Evolutionary conservation across 208 protist genomes (phyloP).

Genomic region (Polymyxa betae): DNA sequence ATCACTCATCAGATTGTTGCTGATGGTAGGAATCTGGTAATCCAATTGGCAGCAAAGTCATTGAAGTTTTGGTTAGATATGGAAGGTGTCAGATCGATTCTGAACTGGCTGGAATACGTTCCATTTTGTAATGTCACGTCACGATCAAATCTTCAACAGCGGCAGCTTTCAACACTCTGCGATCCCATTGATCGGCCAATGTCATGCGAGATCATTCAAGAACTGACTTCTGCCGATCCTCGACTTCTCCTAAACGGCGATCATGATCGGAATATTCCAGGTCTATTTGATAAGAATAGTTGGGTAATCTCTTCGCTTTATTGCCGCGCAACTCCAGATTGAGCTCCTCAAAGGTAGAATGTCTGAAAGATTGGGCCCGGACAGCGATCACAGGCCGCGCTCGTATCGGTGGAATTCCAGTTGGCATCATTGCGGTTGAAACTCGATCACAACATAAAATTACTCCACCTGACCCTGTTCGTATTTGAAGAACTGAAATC

Average conservation of each 20-base stretch:
- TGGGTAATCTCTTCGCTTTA: background rate
- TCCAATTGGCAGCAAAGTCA: background rate
- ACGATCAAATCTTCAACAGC: background rate
- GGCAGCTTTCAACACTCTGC: background rate
- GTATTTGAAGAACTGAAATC: background rate
- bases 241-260: constrained; percentile 66
- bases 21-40: background rate
- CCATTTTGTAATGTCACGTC: background rate
- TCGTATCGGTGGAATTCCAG: constrained; percentile 92
- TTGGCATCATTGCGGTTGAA: constrained; percentile 95
- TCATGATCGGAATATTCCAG: constrained; percentile 54
- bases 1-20: constrained; percentile 84
- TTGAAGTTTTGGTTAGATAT: background rate
- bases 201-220: background rate
- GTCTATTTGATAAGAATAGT: constrained; percentile 69
- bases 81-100: constrained; percentile 1
- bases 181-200: constrained; percentile 39
- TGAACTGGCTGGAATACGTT: constrained; percentile 1
- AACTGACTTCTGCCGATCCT: constrained; percentile 63
- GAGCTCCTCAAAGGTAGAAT: constrained; percentile 78
- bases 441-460: constrained; percentile 76
- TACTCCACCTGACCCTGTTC: constrained; percentile 1
- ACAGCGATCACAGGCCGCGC: constrained; percentile 88
- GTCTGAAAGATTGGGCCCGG: constrained; percentile 91
- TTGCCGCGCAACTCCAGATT: background rate